Evolutionary conservation across 2,329 filamentous ascomycete genomes (phyloP).

Genomic region (Dothistroma pini): DNA sequence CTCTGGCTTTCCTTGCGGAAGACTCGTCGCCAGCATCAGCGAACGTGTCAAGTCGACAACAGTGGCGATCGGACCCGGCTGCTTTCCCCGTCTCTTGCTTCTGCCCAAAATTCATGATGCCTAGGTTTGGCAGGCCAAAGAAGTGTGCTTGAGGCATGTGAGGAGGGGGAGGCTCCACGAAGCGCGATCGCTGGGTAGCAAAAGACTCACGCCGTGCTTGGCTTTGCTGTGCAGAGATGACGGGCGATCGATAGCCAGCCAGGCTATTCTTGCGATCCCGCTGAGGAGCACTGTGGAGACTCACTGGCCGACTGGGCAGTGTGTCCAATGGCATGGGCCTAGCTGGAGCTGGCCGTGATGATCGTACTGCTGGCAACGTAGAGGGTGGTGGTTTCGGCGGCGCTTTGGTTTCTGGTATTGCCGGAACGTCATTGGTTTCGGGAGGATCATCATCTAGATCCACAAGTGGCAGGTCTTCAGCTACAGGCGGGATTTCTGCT

Average conservation of each 20-base stretch:
- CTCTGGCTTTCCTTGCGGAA: slow-evolving; percentile 48
- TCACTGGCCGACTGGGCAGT: slow-evolving; percentile 16
- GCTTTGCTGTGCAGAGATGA: slow-evolving; percentile 4
- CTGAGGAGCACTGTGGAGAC: slow-evolving; percentile 10
- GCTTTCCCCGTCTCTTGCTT: slow-evolving; percentile 35
- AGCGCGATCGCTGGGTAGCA: slow-evolving; percentile 17
- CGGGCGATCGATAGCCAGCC: slow-evolving; percentile 7
- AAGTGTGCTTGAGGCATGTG: slow-evolving; percentile 37
- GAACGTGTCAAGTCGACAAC: slow-evolving; percentile 76
- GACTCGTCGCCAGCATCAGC: slow-evolving; percentile 47
- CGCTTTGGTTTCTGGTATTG: slow-evolving; percentile 1
- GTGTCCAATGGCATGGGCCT: slow-evolving; percentile 16
- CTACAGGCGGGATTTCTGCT: slow-evolving; percentile 3
- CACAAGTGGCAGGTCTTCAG: slow-evolving; percentile 10
- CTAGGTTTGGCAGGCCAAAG: slow-evolving; percentile 33
- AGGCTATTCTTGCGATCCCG: slow-evolving; percentile 15
- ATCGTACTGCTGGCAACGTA: slow-evolving; percentile 13
- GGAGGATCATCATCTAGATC: slow-evolving; percentile 20
- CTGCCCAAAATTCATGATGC: slow-evolving; percentile 22
- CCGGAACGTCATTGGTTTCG: slow-evolving; percentile 14
- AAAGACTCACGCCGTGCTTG: slow-evolving; percentile 25
- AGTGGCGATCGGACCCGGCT: slow-evolving; percentile 58
- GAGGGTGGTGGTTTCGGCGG: slow-evolving; percentile 4
- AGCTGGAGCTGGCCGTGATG: slow-evolving; percentile 14
- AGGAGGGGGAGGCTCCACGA: slow-evolving; percentile 33